Conservation (phyloP, 495 filamentous ascomycete genomes). For the Thozetella sp. region DNA sequence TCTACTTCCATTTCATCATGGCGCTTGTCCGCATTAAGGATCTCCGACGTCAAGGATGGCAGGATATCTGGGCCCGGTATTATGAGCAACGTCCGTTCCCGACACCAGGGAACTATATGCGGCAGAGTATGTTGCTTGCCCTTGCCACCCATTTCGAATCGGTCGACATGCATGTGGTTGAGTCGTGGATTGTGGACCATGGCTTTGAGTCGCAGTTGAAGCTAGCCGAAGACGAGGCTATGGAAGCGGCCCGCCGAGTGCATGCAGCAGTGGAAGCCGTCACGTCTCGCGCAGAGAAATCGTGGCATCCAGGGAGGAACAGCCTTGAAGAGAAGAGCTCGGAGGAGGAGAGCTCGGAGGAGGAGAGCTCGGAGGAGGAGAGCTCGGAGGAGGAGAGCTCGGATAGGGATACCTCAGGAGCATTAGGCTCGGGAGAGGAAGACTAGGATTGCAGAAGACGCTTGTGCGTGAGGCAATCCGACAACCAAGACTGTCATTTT, state of each 20-base stretch:
- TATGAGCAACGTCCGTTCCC: slow-evolving; percentile 13
- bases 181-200: slow-evolving; percentile 8
- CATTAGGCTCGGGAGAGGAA: too few species aligned
- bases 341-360: too few species aligned
- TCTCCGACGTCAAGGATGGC: slow-evolving; percentile 1
- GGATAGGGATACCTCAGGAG: too few species aligned
- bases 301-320: too few species aligned
- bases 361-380: too few species aligned
- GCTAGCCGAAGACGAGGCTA: neutral
- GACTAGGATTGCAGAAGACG: too few species aligned
- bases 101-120: slow-evolving; percentile 7
- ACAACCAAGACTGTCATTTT: too few species aligned
- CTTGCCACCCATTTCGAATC: slow-evolving; percentile 9
- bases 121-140: slow-evolving; percentile 7
- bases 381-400: too few species aligned
- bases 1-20: slow-evolving; percentile 17
- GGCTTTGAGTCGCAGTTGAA: slow-evolving; percentile 2
- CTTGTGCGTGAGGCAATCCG: too few species aligned
- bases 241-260: slow-evolving; percentile 8
- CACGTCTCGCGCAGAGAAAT: slow-evolving; percentile 1
- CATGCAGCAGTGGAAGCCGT: slow-evolving; percentile 3
- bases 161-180: slow-evolving; percentile 3
- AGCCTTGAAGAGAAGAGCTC: too few species aligned
- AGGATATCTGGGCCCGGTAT: slow-evolving; percentile 10
- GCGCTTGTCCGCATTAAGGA: slow-evolving; percentile 7